Conservation (phyloP, 768 basidiomycete species). For the Tricholoma terreum region DNA sequence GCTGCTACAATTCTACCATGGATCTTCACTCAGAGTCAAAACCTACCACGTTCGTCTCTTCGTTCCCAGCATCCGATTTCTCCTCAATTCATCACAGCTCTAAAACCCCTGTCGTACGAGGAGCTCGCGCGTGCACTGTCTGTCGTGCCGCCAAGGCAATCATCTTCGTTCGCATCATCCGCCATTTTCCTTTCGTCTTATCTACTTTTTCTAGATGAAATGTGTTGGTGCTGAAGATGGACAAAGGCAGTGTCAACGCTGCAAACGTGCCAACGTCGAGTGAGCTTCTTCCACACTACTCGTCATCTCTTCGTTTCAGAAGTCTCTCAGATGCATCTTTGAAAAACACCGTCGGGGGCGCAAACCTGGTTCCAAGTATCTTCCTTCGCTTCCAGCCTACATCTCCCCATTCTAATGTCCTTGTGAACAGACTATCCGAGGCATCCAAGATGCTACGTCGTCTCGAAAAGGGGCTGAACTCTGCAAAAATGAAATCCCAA, state of each 20-base stretch:
- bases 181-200: conserved; percentile 12
- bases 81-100: conserved; percentile 18
- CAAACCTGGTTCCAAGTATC: conserved; percentile 87
- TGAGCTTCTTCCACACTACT: conserved; percentile 32
- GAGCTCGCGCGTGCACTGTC: conserved; percentile 74
- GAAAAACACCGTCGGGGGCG: conserved; percentile 88
- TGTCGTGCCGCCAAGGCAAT: conserved; percentile 79
- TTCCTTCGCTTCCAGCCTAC: conserved; percentile 6
- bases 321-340: conserved; percentile 62
- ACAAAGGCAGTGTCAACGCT: conserved; percentile 76
- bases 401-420: conserved; percentile 9
- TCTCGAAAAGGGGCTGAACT: conserved; percentile 79
- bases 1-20: conserved; percentile 22
- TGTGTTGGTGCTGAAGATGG: conserved; percentile 89
- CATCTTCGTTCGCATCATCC: conserved; percentile 2
- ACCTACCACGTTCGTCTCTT: conserved; percentile 28
- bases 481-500: conserved; percentile 70
- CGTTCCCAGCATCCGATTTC: conserved; percentile 3
- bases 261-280: conserved; percentile 77
- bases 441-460: conserved; percentile 88
- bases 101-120: conserved; percentile 50
- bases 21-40: conserved; percentile 27
- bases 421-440: conserved; percentile 63
- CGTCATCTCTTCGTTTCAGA: conserved; percentile 15
- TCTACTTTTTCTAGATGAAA: conserved; percentile 64